Evolutionary conservation across 1,284 basidiomycete species (phyloP), one percentile per base, ranked within the genome.

Genomic region (Agaricales sp.): DNA sequence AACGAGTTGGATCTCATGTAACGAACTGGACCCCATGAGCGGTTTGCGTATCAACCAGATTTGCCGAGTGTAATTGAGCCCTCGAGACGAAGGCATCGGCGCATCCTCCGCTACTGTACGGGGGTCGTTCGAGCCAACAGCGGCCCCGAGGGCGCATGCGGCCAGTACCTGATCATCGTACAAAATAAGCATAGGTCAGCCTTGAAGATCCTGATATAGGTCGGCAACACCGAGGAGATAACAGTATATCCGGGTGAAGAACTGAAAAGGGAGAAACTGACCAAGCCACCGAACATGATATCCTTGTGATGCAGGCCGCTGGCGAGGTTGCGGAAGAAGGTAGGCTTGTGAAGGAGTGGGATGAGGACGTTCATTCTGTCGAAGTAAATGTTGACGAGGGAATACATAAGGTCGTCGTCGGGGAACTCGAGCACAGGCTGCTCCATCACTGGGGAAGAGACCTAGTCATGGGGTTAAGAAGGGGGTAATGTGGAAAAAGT

Each of bases 1-100:
- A 24, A 64, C 66, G 3, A 62, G 54, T 57, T 78, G 76, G 24
- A 80, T 57, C 49, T 78, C 75, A 52, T 67, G 69, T 23, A 80
- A 56, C 4, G 61, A 62, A 1, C 73, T 68, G 2, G 65, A 63
- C 20, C 65, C 62, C 47, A 74, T 58, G 50, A 69, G 61, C 11
- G 61, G 39, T 18, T 41, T 41, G 6, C 39, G 6, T 6, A 41
- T 41, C 19, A 8, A 16, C 39, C 39, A 41, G 6, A 41, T 41
- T 20, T 41, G 39, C 16, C 8, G 13, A 6, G 39, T 16, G 16
- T 41, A 41, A 4, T 41, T 41, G n/a, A 41, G 39, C 16, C 39
- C 39, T 41, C 39, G 6, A 8, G 39, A 41, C n/a, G 19, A 11
- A 6, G 39, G 39, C 8, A 41, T 6, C 8, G 39, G 39, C 13